These are phyloP conservation scores for Fusarium pseudograminearum DNA, from an alignment of 2,329 filamentous ascomycete species.

Conservation along the genomic window DNA sequence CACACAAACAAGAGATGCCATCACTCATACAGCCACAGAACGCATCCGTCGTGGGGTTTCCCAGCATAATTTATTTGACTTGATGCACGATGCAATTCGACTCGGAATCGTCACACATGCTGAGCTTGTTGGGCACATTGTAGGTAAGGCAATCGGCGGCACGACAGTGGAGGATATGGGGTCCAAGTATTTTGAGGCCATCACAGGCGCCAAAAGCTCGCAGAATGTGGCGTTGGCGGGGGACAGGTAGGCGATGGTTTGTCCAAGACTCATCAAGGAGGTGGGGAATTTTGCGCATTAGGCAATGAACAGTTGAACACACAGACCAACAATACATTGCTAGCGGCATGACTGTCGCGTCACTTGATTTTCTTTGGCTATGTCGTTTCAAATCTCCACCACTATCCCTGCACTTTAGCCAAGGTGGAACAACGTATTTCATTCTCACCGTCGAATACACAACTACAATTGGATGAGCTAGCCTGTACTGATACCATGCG, in stretches of 20 bases:
- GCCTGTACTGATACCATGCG: background rate
- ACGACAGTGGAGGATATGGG: constrained; percentile 10
- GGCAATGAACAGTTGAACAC: too few species aligned
- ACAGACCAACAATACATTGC: background rate
- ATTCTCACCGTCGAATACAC: background rate
- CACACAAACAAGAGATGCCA: background rate
- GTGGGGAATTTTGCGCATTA: background rate
- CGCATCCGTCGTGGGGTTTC: constrained; percentile 10
- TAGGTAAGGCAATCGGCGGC: constrained; percentile 6
- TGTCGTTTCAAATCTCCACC: background rate
- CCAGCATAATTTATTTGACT: constrained; percentile 9
- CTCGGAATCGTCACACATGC: background rate
- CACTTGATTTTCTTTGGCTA: background rate
- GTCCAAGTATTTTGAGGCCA: constrained; percentile 14
- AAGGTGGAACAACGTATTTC: background rate
- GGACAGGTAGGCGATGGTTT: background rate
- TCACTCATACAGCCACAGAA: background rate
- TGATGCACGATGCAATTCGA: constrained; percentile 16
- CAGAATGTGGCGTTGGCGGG: constrained; percentile 2
- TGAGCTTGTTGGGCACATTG: constrained; percentile 6
- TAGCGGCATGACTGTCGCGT: background rate
- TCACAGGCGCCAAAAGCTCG: constrained; percentile 1
- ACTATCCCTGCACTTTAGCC: background rate
- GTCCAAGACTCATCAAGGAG: too few species aligned
- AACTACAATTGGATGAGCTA: background rate